phyloP scores from a whole-genome alignment of 225 moss, liverwort and hornwort species.

The Marchantia paleacea region DNA sequence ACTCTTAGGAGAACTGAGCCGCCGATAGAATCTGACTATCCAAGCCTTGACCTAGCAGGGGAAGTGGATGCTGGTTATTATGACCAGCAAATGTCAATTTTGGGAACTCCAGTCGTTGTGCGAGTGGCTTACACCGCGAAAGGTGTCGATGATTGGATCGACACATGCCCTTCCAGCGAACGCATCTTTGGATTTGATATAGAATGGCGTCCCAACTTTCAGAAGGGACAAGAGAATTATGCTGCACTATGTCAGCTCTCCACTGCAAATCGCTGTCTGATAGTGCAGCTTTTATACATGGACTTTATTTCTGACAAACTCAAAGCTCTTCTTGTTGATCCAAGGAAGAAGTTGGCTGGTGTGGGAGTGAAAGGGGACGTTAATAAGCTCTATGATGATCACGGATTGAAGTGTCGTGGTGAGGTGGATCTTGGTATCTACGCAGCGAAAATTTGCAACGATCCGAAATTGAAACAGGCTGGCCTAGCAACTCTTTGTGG shows the following conservation, averaged over 20 bases:
- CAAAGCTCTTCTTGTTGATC: conserved; percentile 60
- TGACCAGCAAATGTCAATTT: conserved; percentile 56
- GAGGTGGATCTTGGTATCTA: conserved; percentile 68
- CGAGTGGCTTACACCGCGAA: conserved; percentile 73
- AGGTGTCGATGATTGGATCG: conserved; percentile 81
- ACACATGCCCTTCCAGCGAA: conserved; percentile 44
- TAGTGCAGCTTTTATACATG: conserved; percentile 79
- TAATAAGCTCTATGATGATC: conserved; percentile 60
- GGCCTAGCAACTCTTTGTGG: conserved; percentile 58
- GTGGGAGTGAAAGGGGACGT: conserved; percentile 61
- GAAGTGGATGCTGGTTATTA: conserved; percentile 52
- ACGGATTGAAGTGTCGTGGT: conserved; percentile 63
- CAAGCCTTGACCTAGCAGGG: neutral
- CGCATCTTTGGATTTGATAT: conserved; percentile 72
- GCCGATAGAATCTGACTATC: neutral
- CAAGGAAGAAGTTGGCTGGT: conserved; percentile 64
- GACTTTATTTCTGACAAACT: conserved; percentile 63
- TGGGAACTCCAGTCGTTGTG: conserved; percentile 62
- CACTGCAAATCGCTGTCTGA: conserved; percentile 62
- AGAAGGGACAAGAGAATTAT: conserved; percentile 68
- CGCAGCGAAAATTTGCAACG: conserved; percentile 51
- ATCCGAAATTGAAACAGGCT: conserved; percentile 46
- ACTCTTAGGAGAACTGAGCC: neutral
- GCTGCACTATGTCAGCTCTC: conserved; percentile 80
- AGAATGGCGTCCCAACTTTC: conserved; percentile 84